Evolutionary conservation across 73 alveolate genomes (phyloP).

Genomic region (Tetrahymena borealis): DNA sequence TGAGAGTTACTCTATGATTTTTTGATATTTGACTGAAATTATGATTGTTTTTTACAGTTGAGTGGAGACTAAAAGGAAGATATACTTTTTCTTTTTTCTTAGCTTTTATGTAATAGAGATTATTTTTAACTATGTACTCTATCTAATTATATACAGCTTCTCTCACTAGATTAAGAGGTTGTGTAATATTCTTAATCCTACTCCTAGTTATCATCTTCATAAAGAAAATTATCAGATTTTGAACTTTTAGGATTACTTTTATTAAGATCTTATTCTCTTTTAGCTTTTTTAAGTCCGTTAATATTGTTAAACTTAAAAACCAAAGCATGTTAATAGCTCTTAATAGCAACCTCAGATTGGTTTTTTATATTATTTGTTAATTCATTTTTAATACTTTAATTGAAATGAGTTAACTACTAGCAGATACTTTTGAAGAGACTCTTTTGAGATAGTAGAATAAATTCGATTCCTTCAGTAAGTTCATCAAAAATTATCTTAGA

Average conservation of each 20-base stretch:
- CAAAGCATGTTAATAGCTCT: background rate
- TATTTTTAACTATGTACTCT: too few relatives aligned
- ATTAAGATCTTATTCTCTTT: background rate
- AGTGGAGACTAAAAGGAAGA: too few relatives aligned
- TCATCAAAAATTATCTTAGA: background rate
- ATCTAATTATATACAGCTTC: too few relatives aligned
- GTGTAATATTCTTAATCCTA: too few relatives aligned
- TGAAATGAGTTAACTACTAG: background rate
- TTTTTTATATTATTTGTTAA: background rate
- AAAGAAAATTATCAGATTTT: background rate
- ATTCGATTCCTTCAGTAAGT: background rate
- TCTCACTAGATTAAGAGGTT: too few relatives aligned
- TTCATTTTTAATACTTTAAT: background rate
- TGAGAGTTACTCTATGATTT: background rate
- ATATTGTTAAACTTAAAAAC: background rate
- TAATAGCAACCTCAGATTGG: background rate
- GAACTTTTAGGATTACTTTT: background rate
- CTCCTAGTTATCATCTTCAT: too few relatives aligned
- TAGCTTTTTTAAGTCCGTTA: background rate
- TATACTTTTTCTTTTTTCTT: too few relatives aligned
- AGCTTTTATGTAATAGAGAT: too few relatives aligned
- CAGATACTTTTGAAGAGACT: background rate
- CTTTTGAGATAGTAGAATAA: background rate
- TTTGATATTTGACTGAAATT: background rate
- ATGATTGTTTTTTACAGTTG: background rate